phyloP scores from a whole-genome alignment of 106 monocot genomes.

The Dioscorea zingiberensis region DNA sequence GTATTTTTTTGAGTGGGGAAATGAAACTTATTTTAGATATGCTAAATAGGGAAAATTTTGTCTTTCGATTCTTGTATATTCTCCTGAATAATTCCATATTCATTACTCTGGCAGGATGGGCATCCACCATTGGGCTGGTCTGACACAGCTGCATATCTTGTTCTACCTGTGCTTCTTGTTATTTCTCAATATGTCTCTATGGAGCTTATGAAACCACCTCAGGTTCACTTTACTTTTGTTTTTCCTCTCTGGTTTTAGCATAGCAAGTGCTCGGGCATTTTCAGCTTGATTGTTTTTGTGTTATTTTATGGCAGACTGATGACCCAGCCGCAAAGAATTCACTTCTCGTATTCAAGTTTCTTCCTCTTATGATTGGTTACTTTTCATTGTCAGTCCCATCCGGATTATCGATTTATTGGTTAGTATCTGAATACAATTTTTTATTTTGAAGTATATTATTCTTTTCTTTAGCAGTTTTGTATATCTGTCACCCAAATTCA shows the following conservation, averaged over 20 bases:
- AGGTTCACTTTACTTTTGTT: constrained; percentile 32
- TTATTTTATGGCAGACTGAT: constrained; percentile 52
- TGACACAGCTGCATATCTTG: constrained; percentile 85
- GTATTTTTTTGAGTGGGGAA: no score
- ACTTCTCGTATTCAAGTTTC: constrained; percentile 81
- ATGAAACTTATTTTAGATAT: no score
- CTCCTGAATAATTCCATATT: no score
- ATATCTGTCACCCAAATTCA: no score
- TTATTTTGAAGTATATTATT: neutral
- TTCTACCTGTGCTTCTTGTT: constrained; percentile 87
- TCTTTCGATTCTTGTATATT: no score
- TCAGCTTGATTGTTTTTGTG: neutral
- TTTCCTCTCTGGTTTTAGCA: neutral
- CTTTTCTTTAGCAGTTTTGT: no score
- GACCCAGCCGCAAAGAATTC: constrained; percentile 90
- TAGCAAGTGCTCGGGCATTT: no score
- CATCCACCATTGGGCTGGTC: constrained; percentile 96
- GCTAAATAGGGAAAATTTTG: no score
- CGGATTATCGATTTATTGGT: constrained; percentile 96
- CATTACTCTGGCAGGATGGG: constrained; percentile 68
- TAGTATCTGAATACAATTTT: constrained; percentile 14
- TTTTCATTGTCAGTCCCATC: constrained; percentile 93
- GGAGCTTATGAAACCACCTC: constrained; percentile 99
- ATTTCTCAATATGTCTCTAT: constrained; percentile 86
- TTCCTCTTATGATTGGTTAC: constrained; percentile 97